Evolutionary conservation across 2,329 filamentous ascomycete species (phyloP), one percentile per base, ranked within the genome.

Genomic region (Aspergillus puulaauensis): DNA sequence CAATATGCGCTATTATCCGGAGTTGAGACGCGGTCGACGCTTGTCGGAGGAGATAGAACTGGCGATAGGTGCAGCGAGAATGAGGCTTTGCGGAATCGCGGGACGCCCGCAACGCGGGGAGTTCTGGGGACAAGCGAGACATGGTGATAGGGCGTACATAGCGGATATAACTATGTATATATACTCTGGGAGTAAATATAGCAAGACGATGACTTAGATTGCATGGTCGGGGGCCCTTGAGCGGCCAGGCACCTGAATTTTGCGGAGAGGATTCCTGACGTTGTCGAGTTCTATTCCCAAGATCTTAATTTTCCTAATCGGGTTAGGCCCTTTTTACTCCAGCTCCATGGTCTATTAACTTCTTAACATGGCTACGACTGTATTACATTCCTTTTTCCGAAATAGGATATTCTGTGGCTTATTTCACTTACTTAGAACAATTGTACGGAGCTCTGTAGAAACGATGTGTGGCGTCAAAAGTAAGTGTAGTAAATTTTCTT

Each of bases 1-100:
- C 95, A 62, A 98, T 86, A 73, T 97, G 93, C 6, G 91, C 91
- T 65, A 97, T 86, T 27, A 96, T 90, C 46, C 95, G 87, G 37
- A 99, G 81, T 1, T 93, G 93, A 51, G 86, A 91, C 8, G 86
- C 85, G 0, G 87, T 81, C 35, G 85, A 86, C 64, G 84, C 91
- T 9, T 86, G 82, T 6, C 87, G 85, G 57, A 98, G 84, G 63
- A 93, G 88, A 35, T 85, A 82, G 15, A 98, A 82, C 54, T 98
- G 88, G 60, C 90, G 90, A 72, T 90, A 91, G 3, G 91, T 97
- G 76, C 95, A 98, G 57, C 82, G 84, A 15, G 93, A 97, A 52
- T 64, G 64, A 51, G 61, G 64, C 54, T 68, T 79, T 64, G 71
- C 35, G 60, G 66, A 56, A 60, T 68, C 59, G 49, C 41, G 54